Evolutionary conservation across 305 asterid species (phyloP), one percentile per base, ranked within the genome.

Genomic region (Rubia peregrina): DNA sequence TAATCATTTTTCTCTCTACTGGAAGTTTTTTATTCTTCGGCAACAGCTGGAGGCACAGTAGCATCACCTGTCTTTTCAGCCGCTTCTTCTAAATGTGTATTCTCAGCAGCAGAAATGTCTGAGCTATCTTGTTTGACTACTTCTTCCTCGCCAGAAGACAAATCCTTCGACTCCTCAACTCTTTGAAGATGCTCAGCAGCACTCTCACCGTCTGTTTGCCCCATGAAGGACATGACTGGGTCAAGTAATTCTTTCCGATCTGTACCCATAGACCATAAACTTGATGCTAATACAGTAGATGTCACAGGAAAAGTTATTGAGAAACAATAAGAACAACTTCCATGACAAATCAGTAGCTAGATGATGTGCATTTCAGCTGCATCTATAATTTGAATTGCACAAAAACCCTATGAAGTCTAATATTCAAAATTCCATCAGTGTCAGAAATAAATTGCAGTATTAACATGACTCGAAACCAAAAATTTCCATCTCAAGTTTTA

Each of bases 151-250:
- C 55, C 66, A 56, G 84, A 76, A 65, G 88, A 79, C 46, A 73
- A 17, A 38, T 80, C 38, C 75, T 55, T 63, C 56, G 81, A 71
- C 68, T 80, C 67, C 38, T 80, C 80, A 62, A 78, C 60, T 67
- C 80, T 77, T 70, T 68, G 86, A 66, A 22, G 51, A 26, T 86
- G 73, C 74, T 78, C 92, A 63, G 40, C 64, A 70, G 73, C 69
- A 66, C 66, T 56, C 68, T 77, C 90, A 62, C 33, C 95, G 43
- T 77, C 81, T 80, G 81, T 88, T 61, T 84, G 91, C 81, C 90
- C 95, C 89, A 85, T 81, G 80, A 85, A 85, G 69, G 89, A 80
- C 84, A 82, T 89, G 74, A 87, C 90, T 30, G 91, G 87, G n/a
- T 87, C 91, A n/a, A n/a, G n/a, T n/a, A n/a, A n/a, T n/a, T n/a